Evolutionary conservation across 495 filamentous ascomycete species (phyloP).

Genomic region (Hypoxylon subgilvum): DNA sequence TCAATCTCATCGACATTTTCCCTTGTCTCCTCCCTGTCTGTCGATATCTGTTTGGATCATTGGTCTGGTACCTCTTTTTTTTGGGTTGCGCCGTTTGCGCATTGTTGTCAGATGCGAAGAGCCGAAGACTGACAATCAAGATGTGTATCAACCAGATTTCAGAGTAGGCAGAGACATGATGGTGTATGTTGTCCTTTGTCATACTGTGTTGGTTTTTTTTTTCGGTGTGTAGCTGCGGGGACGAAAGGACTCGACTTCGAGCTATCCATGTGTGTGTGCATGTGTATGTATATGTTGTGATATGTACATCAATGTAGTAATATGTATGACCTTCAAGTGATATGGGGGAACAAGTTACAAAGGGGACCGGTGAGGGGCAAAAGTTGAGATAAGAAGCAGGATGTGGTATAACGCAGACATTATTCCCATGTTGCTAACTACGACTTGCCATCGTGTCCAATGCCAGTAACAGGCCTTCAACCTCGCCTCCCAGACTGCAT

Average conservation of each 20-base stretch:
- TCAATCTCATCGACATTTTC: slow-evolving; percentile 28
- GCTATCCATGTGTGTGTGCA: no score
- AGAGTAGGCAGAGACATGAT: slow-evolving; percentile 7
- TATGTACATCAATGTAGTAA: slow-evolving; percentile 1
- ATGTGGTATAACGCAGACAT: not conserved
- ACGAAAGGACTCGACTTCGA: slow-evolving; percentile 37
- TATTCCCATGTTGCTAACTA: no score
- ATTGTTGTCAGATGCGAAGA: slow-evolving; percentile 32
- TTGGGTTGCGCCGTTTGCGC: slow-evolving; percentile 38
- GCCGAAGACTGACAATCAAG: slow-evolving; percentile 27
- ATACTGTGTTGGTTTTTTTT: slow-evolving; percentile 32
- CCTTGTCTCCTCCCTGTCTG: slow-evolving; percentile 25
- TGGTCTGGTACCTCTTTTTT: slow-evolving; percentile 8
- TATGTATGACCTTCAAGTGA: not conserved
- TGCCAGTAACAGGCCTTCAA: no score
- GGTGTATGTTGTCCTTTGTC: slow-evolving; percentile 8
- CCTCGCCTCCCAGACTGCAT: no score
- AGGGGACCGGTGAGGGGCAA: no score
- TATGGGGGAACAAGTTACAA: slow-evolving; percentile 1
- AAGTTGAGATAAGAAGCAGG: not conserved
- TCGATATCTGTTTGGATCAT: slow-evolving; percentile 30
- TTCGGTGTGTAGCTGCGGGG: slow-evolving; percentile 38
- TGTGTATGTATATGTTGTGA: no score
- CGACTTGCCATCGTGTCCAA: no score
- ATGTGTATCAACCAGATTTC: slow-evolving; percentile 4